Base-by-base conservation (phyloP, 306 rosid species). In the Sicyos edulis region DNA sequence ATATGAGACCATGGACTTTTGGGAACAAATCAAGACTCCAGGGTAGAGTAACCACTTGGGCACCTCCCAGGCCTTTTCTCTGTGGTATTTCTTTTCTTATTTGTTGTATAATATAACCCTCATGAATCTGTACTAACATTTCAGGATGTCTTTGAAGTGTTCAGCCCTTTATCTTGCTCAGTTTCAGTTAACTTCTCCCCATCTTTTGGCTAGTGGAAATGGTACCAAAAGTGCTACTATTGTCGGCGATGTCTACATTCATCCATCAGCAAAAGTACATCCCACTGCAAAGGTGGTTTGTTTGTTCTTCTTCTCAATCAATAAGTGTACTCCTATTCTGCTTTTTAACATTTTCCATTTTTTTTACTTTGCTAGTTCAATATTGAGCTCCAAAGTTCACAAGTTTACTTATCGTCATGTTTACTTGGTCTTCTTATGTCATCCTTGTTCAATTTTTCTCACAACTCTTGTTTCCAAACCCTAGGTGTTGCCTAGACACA, bases 11-110 rank as follows among this genome's bases (percentile, higher is more conserved):
- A 77, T 24, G 86, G 96, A 93, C 59, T 93, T 93, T 74, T 93
- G 99, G 97, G 99, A 93, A 87, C 99, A 93, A 77, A 93, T 93
- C 66, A 93, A 93, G 79, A 91, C 99, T 77, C 99, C 99, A 45
- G 99, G 96, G 99, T 91, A 79, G 77, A 61, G 73, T 54, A 16
- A 26, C 32, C 4, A 59, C 10, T 75, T 15, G 13, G 21, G 44
- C 68, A 57, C 34, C n/a, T 64, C 16, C 54, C 4, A 12, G 54
- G 13, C 26, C 51, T 52, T 59, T 8, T 22, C 47, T 64, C 24
- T 65, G 62, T 71, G 6, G 66, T 3, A 4, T 57, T 62, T 56
- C 32, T 14, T 53, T 9, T 77, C 21, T 72, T 2, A 57, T 13
- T 22, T 67, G 26, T 70, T 37, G 75, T 72, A 71, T 74, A 24